Conservation (phyloP, 179 eudicot species). For the Nepenthes alata region DNA sequence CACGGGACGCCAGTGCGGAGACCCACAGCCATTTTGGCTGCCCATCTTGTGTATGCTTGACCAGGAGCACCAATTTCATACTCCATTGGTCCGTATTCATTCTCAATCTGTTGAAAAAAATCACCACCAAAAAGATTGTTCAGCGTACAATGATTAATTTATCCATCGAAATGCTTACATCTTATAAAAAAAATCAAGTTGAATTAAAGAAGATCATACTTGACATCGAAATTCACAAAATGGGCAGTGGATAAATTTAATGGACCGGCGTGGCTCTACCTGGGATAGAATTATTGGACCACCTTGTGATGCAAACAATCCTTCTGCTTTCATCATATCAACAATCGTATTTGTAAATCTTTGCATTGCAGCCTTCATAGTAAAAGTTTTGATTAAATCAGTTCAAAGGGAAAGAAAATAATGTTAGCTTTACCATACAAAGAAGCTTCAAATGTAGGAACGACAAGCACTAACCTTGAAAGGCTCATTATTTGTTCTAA, state of each 20-base stretch:
- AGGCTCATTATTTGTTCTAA: conserved; percentile 77
- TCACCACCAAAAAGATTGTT: too few relatives aligned
- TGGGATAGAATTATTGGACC: conserved; percentile 76
- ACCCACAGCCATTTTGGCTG: conserved; percentile 70
- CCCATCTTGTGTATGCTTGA: conserved; percentile 53
- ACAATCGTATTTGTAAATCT: conserved; percentile 63
- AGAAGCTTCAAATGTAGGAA: background rate
- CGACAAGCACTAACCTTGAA: conserved; percentile 43
- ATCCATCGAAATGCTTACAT: background rate
- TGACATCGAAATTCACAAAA: too few relatives aligned
- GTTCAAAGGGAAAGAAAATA: background rate
- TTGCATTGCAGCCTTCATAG: conserved; percentile 54
- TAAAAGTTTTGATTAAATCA: background rate
- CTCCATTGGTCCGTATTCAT: conserved; percentile 72
- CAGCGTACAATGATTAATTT: conserved; percentile 1
- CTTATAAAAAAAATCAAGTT: background rate
- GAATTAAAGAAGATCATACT: background rate
- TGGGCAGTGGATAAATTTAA: background rate
- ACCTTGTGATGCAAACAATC: conserved; percentile 56
- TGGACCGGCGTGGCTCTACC: conserved; percentile 20
- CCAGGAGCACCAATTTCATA: conserved; percentile 52
- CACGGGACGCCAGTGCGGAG: conserved; percentile 66
- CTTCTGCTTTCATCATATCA: conserved; percentile 60
- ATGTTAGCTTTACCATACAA: background rate
- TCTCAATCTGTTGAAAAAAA: conserved; percentile 49